Conservation (phyloP, 2,329 filamentous ascomycete genomes). For the Nothophoma quercina region DNA sequence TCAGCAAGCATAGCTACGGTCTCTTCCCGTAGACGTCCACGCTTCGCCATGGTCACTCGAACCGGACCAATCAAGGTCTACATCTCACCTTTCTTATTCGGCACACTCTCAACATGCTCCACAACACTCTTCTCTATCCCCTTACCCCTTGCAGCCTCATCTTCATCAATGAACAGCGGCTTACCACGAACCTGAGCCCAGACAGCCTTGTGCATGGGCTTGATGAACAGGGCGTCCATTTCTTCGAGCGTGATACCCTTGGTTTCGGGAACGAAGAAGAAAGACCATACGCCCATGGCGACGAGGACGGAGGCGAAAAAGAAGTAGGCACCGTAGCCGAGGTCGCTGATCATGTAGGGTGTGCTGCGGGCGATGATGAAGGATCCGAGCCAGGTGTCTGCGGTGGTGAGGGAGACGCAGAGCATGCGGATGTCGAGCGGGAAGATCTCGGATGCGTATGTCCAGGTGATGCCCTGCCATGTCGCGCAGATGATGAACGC, state of each 20-base stretch:
- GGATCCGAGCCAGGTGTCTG: slow-evolving; percentile 50
- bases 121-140: slow-evolving; percentile 30
- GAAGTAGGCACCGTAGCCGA: slow-evolving; percentile 51
- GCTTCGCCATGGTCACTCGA: background rate
- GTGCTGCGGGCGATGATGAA: slow-evolving; percentile 52
- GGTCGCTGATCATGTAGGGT: slow-evolving; percentile 48
- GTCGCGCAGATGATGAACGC: slow-evolving; percentile 60
- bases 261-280: slow-evolving; percentile 45
- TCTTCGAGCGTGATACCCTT: slow-evolving; percentile 43
- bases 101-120: slow-evolving; percentile 28
- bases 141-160: slow-evolving; percentile 25
- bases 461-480: slow-evolving; percentile 54
- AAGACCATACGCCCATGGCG: slow-evolving; percentile 42
- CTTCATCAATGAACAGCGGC: slow-evolving; percentile 27
- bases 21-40: background rate
- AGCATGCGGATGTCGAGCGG: slow-evolving; percentile 52
- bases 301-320: slow-evolving; percentile 47
- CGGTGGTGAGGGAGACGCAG: slow-evolving; percentile 50
- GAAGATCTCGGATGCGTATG: slow-evolving; percentile 60
- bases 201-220: slow-evolving; percentile 39
- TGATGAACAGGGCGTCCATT: slow-evolving; percentile 42
- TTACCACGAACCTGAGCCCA: slow-evolving; percentile 39
- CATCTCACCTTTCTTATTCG: slow-evolving; percentile 5
- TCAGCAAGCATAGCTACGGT: slow-evolving; percentile 1
- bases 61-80: slow-evolving; percentile 4